A percentile compares a stretch with the other conserved stretches of the same genome.
Conservation (phyloP, 1,284 basidiomycete genomes). For the Fomitopsis schrenkii region DNA sequence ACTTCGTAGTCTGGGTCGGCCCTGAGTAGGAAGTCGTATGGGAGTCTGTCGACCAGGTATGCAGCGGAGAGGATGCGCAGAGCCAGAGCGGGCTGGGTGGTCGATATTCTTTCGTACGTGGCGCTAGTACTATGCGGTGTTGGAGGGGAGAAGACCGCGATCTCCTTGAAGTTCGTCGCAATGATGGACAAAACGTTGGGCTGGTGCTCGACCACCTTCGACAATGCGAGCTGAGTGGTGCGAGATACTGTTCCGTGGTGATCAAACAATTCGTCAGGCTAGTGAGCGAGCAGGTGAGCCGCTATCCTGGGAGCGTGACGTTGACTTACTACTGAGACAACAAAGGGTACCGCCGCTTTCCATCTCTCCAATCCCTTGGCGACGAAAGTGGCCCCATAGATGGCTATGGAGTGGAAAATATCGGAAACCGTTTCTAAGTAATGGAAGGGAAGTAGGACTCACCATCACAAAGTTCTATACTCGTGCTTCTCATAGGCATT, state of each 20-base stretch:
- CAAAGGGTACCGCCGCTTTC: background rate
- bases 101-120: background rate
- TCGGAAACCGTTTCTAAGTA: background rate
- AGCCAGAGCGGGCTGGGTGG: background rate
- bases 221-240: background rate
- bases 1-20: background rate
- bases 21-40: background rate
- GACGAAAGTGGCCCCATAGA: background rate
- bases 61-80: background rate
- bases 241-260: background rate
- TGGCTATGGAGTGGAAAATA: background rate
- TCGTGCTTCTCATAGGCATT: background rate
- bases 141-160: background rate
- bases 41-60: background rate
- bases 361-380: background rate
- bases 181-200: background rate
- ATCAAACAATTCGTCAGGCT: background rate
- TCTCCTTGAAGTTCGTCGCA: background rate
- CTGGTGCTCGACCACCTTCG: background rate
- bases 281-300: background rate
- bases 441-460: background rate
- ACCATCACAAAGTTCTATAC: background rate
- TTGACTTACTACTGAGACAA: background rate
- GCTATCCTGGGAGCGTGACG: too few species aligned
- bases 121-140: background rate